These are phyloP conservation scores for Acmispon strigosus DNA, from an alignment of 306 rosid species.

Conservation along the genomic window DNA sequence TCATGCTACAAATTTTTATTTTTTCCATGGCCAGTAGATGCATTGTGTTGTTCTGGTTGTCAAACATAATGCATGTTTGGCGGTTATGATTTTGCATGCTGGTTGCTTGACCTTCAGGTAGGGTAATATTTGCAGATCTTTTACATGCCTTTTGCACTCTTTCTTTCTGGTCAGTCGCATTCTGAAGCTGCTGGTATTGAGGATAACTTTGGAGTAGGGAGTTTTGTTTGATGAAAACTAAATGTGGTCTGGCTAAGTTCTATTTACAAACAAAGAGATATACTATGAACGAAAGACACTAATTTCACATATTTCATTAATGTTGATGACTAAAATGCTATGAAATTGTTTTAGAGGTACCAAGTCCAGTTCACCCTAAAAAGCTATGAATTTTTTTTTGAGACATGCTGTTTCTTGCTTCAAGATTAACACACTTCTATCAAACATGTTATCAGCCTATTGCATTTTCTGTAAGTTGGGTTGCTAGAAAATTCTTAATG, in stretches of 20 bases:
- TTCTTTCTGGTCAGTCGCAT: no score
- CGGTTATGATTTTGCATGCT: neutral
- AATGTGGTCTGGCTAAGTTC: neutral
- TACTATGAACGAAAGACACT: neutral
- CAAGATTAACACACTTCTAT: conserved; percentile 1
- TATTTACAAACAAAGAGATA: neutral
- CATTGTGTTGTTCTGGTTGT: neutral
- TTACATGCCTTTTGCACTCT: no score
- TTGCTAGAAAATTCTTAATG: neutral
- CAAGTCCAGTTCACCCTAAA: no score
- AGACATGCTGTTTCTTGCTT: neutral
- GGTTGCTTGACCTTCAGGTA: neutral
- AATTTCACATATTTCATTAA: no score
- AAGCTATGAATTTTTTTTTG: no score
- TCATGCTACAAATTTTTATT: neutral
- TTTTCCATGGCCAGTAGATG: neutral
- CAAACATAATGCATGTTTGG: neutral
- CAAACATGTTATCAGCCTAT: neutral
- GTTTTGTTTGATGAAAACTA: neutral
- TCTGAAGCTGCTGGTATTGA: neutral
- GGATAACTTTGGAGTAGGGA: neutral
- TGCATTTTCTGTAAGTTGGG: neutral
- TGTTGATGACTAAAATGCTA: no score
- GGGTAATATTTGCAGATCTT: no score
- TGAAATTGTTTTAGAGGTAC: neutral